Evolutionary conservation across 208 protist genomes (phyloP).

Genomic region (Vickermania ingenoplastis): DNA sequence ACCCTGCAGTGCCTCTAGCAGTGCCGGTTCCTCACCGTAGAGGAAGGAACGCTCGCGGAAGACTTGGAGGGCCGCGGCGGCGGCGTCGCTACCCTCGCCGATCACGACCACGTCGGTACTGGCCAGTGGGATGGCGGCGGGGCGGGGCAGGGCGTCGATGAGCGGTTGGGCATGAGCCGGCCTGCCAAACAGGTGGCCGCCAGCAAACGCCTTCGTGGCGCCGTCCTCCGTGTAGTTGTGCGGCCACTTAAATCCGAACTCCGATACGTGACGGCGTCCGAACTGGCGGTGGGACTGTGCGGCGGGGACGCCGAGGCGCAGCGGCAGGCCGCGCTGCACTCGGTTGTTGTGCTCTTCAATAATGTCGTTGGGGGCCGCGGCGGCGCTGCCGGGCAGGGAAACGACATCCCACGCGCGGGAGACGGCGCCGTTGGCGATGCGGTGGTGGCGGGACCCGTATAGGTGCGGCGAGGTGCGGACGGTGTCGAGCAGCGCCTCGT

Average conservation of each 20-base stretch:
- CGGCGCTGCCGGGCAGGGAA: slow-evolving; percentile 20
- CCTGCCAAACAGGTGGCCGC: slow-evolving; percentile 63
- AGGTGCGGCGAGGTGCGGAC: slow-evolving; percentile 57
- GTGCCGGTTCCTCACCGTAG: slow-evolving; percentile 57
- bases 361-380: slow-evolving; percentile 19
- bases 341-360: slow-evolving; percentile 46
- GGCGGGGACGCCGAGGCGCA: slow-evolving; percentile 49
- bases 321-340: slow-evolving; percentile 58
- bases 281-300: slow-evolving; percentile 66
- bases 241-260: slow-evolving; percentile 71
- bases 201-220: slow-evolving; percentile 43
- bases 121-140: slow-evolving; percentile 32
- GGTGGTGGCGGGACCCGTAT: slow-evolving; percentile 77
- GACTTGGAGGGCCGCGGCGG: slow-evolving; percentile 29
- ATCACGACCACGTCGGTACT: slow-evolving; percentile 56
- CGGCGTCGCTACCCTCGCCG: slow-evolving; percentile 30
- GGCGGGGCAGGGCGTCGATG: slow-evolving; percentile 29
- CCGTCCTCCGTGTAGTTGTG: slow-evolving; percentile 66
- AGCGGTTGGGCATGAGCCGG: slow-evolving; percentile 35
- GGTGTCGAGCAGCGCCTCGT: slow-evolving; percentile 37
- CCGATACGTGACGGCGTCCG: slow-evolving; percentile 60
- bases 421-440: slow-evolving; percentile 53
- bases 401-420: slow-evolving; percentile 74
- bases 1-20: slow-evolving; percentile 29
- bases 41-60: slow-evolving; percentile 40